Evolutionary conservation across 2,329 filamentous ascomycete genomes (phyloP).

Genomic region (Penicillium sp.): DNA sequence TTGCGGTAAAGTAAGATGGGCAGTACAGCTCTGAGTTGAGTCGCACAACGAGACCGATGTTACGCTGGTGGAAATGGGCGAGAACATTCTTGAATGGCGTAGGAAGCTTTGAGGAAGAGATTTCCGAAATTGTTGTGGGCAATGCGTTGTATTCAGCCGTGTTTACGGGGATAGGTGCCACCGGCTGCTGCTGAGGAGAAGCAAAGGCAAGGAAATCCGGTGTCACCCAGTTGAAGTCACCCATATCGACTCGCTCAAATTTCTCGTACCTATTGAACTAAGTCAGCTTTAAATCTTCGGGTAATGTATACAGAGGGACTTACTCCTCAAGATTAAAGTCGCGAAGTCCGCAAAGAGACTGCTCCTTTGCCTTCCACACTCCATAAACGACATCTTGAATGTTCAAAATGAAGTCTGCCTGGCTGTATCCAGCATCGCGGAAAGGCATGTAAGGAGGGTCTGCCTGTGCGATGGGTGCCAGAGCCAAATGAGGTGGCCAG

Average conservation of each 20-base stretch:
- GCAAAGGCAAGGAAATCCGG: slow-evolving; percentile 94
- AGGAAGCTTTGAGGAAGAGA: slow-evolving; percentile 70
- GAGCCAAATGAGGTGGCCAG: slow-evolving; percentile 92
- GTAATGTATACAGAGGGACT: slow-evolving; percentile 26
- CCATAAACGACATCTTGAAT: slow-evolving; percentile 98
- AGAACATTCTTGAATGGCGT: slow-evolving; percentile 95
- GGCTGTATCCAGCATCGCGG: slow-evolving; percentile 95
- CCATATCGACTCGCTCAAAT: slow-evolving; percentile 93
- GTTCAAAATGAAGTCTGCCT: slow-evolving; percentile 92
- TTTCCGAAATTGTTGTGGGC: slow-evolving; percentile 70
- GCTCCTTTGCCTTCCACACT: slow-evolving; percentile 98
- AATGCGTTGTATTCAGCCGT: slow-evolving; percentile 72
- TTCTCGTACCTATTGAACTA: slow-evolving; percentile 68
- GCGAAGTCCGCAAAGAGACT: slow-evolving; percentile 83
- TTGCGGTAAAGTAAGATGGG: slow-evolving; percentile 91
- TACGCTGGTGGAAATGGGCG: slow-evolving; percentile 79
- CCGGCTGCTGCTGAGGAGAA: slow-evolving; percentile 81
- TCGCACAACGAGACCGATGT: slow-evolving; percentile 89
- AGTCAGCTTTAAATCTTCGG: slow-evolving; percentile 12
- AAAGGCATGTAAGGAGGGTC: slow-evolving; percentile 99
- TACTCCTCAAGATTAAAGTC: slow-evolving; percentile 92
- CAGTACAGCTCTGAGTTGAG: slow-evolving; percentile 96
- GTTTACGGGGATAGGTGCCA: slow-evolving; percentile 67
- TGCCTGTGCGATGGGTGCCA: slow-evolving; percentile 93
- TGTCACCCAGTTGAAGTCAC: slow-evolving; percentile 99